These are phyloP conservation scores for Pulveroboletus frians DNA, from an alignment of 768 basidiomycete genomes.

Conservation along the genomic window DNA sequence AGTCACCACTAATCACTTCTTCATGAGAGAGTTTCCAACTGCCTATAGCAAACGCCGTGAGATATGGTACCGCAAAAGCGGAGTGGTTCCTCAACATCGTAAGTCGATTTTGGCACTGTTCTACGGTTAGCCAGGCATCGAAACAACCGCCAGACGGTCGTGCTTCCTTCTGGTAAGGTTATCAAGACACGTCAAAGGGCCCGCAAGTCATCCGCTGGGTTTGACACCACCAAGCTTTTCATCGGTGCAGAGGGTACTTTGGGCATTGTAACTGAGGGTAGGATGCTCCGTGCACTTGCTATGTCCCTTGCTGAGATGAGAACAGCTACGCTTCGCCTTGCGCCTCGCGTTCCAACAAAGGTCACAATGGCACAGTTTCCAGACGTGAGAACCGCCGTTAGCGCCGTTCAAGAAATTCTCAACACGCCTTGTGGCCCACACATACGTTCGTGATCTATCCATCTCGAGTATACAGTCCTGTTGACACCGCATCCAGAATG, in stretches of 20 bases:
- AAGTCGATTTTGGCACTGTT: background rate
- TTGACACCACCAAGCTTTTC: constrained; percentile 82
- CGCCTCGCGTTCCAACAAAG: constrained; percentile 74
- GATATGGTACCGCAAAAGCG: constrained; percentile 82
- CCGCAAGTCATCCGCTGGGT: constrained; percentile 83
- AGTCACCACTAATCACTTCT: constrained; percentile 25
- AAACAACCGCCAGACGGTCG: constrained; percentile 55
- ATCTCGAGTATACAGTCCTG: background rate
- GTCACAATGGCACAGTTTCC: constrained; percentile 89
- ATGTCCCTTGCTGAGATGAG: background rate
- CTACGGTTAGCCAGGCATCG: background rate
- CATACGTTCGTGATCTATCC: constrained; percentile 50
- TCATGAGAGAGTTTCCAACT: background rate
- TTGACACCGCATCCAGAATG: constrained; percentile 51
- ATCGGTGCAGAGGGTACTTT: constrained; percentile 88
- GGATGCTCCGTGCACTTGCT: background rate
- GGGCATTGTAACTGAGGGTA: constrained; percentile 85
- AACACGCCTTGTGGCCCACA: constrained; percentile 62
- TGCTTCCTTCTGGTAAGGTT: constrained; percentile 79
- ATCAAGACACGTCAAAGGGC: constrained; percentile 79
- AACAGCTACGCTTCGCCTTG: constrained; percentile 73
- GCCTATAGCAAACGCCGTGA: constrained; percentile 63
- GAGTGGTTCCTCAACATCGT: constrained; percentile 87
- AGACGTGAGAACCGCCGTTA: constrained; percentile 68
- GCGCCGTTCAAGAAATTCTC: constrained; percentile 77